A percentile compares a stretch with the other conserved stretches of the same genome.
Conservation (phyloP, 257 asterid genomes). For the Oldenlandia corymbosa region DNA sequence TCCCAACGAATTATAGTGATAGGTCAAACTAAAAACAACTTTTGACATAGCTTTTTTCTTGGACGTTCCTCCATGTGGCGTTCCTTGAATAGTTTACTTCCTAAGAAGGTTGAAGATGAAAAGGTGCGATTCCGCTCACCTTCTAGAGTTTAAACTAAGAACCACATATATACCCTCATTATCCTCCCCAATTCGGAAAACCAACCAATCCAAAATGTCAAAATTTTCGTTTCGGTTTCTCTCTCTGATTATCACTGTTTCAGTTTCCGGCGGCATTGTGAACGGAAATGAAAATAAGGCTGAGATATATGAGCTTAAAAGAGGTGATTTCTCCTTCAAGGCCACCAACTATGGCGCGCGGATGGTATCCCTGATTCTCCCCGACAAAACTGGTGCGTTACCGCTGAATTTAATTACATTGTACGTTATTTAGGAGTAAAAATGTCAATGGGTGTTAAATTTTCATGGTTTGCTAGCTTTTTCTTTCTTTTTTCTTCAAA, state of each 20-base stretch:
- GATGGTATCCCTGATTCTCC: conserved; percentile 61
- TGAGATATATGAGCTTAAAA: conserved; percentile 44
- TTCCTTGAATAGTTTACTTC: too few relatives aligned
- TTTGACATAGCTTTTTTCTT: too few relatives aligned
- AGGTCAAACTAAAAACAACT: too few relatives aligned
- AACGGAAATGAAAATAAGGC: conserved; percentile 20
- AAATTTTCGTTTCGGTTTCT: conserved; percentile 12
- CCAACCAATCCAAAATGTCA: too few relatives aligned
- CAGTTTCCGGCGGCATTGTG: conserved; percentile 10
- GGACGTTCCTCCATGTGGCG: too few relatives aligned
- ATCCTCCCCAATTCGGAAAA: too few relatives aligned
- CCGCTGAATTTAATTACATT: not conserved
- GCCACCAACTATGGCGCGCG: conserved; percentile 74
- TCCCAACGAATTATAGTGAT: too few relatives aligned
- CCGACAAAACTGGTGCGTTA: conserved; percentile 62
- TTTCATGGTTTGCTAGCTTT: not conserved
- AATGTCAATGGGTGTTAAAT: not conserved
- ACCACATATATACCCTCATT: too few relatives aligned
- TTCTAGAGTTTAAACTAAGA: too few relatives aligned
- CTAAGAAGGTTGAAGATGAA: too few relatives aligned
- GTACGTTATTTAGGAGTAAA: not conserved
- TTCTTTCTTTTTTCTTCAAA: conserved; percentile 24
- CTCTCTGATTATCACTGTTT: conserved; percentile 19
- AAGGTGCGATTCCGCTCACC: too few relatives aligned
- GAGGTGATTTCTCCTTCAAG: conserved; percentile 54